A percentile compares a stretch with the other conserved stretches of the same genome.
Evolutionary conservation across 148 eudicot genomes (phyloP).

Genomic region (Diospyros lotus): DNA sequence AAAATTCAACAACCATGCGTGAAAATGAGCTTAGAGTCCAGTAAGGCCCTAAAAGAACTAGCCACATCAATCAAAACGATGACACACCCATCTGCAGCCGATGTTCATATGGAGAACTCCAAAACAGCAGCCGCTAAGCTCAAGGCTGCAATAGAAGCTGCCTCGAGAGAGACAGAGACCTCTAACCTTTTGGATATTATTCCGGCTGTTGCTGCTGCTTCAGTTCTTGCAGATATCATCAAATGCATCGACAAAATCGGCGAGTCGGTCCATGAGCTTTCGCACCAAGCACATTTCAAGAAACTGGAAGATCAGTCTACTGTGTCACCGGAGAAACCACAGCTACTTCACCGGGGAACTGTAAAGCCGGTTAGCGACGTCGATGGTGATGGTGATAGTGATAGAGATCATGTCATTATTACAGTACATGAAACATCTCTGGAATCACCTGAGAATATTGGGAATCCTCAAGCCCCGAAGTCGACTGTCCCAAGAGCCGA

Average conservation of each 20-base stretch:
- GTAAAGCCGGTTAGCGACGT: conserved; percentile 30
- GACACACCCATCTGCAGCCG: conserved; percentile 23
- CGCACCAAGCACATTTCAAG: conserved; percentile 23
- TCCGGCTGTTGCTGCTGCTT: conserved; percentile 22
- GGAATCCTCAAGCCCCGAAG: not conserved
- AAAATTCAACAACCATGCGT: conserved; percentile 48
- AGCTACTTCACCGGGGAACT: conserved; percentile 34
- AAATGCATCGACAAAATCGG: conserved; percentile 20
- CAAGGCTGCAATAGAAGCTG: conserved; percentile 23
- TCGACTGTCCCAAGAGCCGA: not conserved
- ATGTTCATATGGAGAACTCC: conserved; percentile 35
- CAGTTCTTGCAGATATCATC: conserved; percentile 21
- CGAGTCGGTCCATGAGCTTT: conserved; percentile 31
- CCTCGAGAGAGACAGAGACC: conserved; percentile 8
- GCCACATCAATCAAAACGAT: conserved; percentile 37
- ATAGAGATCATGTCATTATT: conserved; percentile 24
- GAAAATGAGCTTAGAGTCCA: conserved; percentile 42
- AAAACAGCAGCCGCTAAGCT: conserved; percentile 36
- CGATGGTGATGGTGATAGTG: conserved; percentile 13
- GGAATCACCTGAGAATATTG: not conserved
- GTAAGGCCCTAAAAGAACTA: conserved; percentile 46
- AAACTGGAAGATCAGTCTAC: not conserved
- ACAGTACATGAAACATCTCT: conserved; percentile 15
- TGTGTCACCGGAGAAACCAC: conserved; percentile 20
- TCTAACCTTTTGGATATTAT: conserved; percentile 15